Percentiles rank a stretch among this genome's conserved stretches.
These are phyloP conservation scores for Turritis glabra DNA, from an alignment of 345 rosid genomes.

Conservation along the genomic window DNA sequence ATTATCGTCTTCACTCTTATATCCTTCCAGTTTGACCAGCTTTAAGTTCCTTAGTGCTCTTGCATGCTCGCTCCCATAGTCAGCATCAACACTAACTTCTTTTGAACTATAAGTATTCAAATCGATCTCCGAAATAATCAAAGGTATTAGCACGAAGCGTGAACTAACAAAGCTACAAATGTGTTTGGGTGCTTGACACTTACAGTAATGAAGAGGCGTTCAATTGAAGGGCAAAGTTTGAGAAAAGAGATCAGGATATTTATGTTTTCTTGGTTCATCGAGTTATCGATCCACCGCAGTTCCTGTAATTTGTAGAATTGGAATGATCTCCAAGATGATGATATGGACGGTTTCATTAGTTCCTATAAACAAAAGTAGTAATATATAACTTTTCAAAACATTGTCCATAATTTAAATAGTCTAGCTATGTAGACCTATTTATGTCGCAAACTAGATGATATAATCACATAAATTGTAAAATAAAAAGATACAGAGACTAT, in stretches of 20 bases:
- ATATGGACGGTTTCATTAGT: constrained; percentile 46
- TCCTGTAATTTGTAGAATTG: constrained; percentile 59
- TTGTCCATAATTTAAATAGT: neutral
- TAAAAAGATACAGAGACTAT: neutral
- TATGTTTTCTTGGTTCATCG: constrained; percentile 36
- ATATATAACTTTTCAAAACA: neutral
- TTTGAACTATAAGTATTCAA: constrained; percentile 35
- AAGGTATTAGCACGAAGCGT: neutral
- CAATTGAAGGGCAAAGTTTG: constrained; percentile 55
- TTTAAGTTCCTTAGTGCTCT: constrained; percentile 36
- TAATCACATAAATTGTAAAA: neutral
- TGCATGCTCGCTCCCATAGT: constrained; percentile 36
- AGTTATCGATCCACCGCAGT: constrained; percentile 61
- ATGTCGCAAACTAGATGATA: neutral
- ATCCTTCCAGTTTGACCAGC: constrained; percentile 52
- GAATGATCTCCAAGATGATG: constrained; percentile 45
- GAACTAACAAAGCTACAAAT: neutral
- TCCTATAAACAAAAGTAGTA: constrained; percentile 41
- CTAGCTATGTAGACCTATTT: neutral
- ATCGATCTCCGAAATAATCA: constrained; percentile 47
- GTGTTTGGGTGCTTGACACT: constrained; percentile 27
- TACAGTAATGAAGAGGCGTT: constrained; percentile 56
- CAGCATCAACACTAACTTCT: constrained; percentile 5
- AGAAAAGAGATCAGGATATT: constrained; percentile 49
- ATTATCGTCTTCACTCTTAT: constrained; percentile 35